These are phyloP conservation scores for Rhodomyrtus psidioides DNA, from an alignment of 441 rosid species.

Conservation along the genomic window DNA sequence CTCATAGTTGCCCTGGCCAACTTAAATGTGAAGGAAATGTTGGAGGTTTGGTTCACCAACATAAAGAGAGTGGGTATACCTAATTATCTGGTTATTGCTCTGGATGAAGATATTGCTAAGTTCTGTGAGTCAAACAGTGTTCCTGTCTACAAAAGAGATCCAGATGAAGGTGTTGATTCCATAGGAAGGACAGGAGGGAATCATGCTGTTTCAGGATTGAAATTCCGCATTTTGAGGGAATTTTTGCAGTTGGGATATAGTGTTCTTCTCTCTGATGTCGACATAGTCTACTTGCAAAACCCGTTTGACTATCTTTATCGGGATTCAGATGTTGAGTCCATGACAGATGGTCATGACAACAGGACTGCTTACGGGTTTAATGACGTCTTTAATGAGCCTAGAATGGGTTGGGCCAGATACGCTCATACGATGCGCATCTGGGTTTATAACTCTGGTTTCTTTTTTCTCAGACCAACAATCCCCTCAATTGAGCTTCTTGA, in stretches of 20 bases:
- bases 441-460: conserved; percentile 8
- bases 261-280: conserved; percentile 6
- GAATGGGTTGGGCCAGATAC: neutral
- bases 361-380: conserved; percentile 1
- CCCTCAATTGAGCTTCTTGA: conserved; percentile 9
- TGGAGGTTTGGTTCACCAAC: conserved; percentile 10
- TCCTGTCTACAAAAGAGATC: conserved; percentile 5
- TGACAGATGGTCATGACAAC: conserved; percentile 9
- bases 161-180: neutral
- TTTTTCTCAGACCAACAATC: conserved; percentile 1
- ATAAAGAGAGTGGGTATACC: conserved; percentile 6
- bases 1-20: conserved; percentile 6
- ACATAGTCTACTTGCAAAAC: conserved; percentile 8
- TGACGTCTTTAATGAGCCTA: neutral
- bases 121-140: conserved; percentile 1
- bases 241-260: conserved; percentile 8
- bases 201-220: conserved; percentile 5
- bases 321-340: conserved; percentile 8
- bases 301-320: conserved; percentile 4
- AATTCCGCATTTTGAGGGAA: conserved; percentile 7
- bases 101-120: conserved; percentile 1
- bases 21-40: neutral
- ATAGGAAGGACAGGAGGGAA: conserved; percentile 1
- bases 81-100: conserved; percentile 5
- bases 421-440: conserved; percentile 3